Evolutionary conservation across 495 filamentous ascomycete genomes (phyloP).

Genomic region (Penicillium silybi): DNA sequence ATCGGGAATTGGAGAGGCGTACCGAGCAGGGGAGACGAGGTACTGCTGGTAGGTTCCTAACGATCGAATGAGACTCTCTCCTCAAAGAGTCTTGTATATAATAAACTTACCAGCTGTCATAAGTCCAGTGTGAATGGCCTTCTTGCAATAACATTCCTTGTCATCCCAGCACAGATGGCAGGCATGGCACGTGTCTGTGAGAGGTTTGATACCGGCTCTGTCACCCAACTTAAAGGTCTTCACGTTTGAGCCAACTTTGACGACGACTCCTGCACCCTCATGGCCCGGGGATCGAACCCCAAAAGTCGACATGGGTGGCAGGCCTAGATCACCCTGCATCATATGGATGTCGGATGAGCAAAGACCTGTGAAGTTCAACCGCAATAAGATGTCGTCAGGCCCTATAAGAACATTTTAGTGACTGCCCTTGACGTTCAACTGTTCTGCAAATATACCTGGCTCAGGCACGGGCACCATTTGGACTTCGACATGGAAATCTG

Average conservation of each 20-base stretch:
- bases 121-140: slow-evolving; percentile 31
- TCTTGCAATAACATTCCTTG: slow-evolving; percentile 41
- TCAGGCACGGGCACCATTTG: slow-evolving; percentile 50
- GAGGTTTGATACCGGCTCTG: slow-evolving; percentile 55
- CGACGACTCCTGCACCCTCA: slow-evolving; percentile 55
- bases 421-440: not conserved
- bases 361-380: slow-evolving; percentile 45
- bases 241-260: slow-evolving; percentile 48
- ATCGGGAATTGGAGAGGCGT: slow-evolving; percentile 65
- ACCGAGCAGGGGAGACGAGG: slow-evolving; percentile 55
- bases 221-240: slow-evolving; percentile 55
- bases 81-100: not conserved
- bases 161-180: slow-evolving; percentile 47
- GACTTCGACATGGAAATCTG: slow-evolving; percentile 49
- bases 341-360: slow-evolving; percentile 49
- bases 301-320: slow-evolving; percentile 46
- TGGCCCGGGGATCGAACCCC: slow-evolving; percentile 50
- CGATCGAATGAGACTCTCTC: not conserved
- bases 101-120: slow-evolving; percentile 26
- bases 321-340: slow-evolving; percentile 42
- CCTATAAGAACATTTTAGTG: slow-evolving; percentile 20
- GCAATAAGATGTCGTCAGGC: slow-evolving; percentile 45
- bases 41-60: slow-evolving; percentile 67
- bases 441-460: slow-evolving; percentile 32
- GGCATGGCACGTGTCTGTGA: slow-evolving; percentile 47